These are phyloP conservation scores for Aspergillus ibericus DNA, from an alignment of 2,329 filamentous ascomycete species.

Conservation along the genomic window DNA sequence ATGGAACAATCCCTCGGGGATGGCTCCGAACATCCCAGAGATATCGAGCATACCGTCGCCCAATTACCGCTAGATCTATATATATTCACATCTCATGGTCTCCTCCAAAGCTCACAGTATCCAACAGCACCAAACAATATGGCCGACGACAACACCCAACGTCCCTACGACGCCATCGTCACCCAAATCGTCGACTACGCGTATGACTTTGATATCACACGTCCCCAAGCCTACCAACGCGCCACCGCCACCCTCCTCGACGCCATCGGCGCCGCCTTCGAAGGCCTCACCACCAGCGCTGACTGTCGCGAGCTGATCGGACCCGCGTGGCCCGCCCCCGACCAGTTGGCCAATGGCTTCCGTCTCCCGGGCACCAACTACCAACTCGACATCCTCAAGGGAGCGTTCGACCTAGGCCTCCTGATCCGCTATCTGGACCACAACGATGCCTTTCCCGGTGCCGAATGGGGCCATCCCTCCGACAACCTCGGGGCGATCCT, in stretches of 20 bases:
- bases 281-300: conserved; percentile 21
- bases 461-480: conserved; percentile 48
- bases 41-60: too few relatives aligned
- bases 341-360: conserved; percentile 11
- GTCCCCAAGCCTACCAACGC: conserved; percentile 14
- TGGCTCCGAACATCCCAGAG: too few relatives aligned
- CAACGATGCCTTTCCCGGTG: conserved; percentile 42
- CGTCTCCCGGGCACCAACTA: conserved; percentile 40
- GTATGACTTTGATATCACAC: conserved; percentile 19
- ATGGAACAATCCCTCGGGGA: too few relatives aligned
- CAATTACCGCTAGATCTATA: too few relatives aligned
- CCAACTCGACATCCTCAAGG: conserved; percentile 39
- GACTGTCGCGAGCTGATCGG: conserved; percentile 20
- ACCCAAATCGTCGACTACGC: conserved; percentile 24
- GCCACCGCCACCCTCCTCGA: conserved; percentile 26
- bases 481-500: conserved; percentile 43
- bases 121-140: neutral
- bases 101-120: too few relatives aligned
- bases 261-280: conserved; percentile 27
- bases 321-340: conserved; percentile 2
- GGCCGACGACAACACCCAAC: neutral
- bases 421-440: conserved; percentile 46
- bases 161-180: neutral
- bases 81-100: too few relatives aligned
- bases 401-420: conserved; percentile 41